Percentiles rank a stretch among this genome's conserved stretches.
Conservation (phyloP, 2,329 filamentous ascomycete species). For the Colletotrichum neosansevieriae region DNA sequence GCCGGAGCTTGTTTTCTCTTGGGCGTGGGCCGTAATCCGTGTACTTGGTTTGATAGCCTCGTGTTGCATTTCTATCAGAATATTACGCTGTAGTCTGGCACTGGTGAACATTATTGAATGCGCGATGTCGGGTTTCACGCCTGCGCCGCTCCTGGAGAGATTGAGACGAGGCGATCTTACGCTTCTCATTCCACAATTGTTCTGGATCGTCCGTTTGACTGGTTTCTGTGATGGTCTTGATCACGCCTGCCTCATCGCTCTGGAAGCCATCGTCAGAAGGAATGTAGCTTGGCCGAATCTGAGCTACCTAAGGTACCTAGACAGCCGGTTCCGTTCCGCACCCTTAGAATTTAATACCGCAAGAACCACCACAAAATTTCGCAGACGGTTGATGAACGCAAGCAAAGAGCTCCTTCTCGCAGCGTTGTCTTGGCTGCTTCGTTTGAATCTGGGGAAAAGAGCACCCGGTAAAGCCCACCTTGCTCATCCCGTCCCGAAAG, state of each 20-base stretch:
- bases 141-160: not conserved
- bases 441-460: conserved; percentile 20
- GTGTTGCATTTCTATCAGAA: too few relatives aligned
- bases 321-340: conserved; percentile 36
- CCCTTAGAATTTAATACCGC: not conserved
- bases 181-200: conserved; percentile 24
- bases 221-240: conserved; percentile 1
- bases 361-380: not conserved
- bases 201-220: conserved; percentile 16
- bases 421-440: conserved; percentile 2
- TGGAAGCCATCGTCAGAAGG: not conserved
- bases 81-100: not conserved
- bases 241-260: not conserved
- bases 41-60: not conserved
- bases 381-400: not conserved
- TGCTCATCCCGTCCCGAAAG: not conserved
- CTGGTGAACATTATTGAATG: conserved; percentile 3
- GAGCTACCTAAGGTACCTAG: too few relatives aligned
- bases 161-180: not conserved
- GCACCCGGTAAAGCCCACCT: not conserved
- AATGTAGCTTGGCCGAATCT: conserved; percentile 10
- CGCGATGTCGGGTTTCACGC: not conserved
- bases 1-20: not conserved
- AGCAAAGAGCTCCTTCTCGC: not conserved
- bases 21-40: conserved; percentile 16